Evolutionary conservation across 768 basidiomycete genomes (phyloP).

Genomic region (Boletus coccyginus): DNA sequence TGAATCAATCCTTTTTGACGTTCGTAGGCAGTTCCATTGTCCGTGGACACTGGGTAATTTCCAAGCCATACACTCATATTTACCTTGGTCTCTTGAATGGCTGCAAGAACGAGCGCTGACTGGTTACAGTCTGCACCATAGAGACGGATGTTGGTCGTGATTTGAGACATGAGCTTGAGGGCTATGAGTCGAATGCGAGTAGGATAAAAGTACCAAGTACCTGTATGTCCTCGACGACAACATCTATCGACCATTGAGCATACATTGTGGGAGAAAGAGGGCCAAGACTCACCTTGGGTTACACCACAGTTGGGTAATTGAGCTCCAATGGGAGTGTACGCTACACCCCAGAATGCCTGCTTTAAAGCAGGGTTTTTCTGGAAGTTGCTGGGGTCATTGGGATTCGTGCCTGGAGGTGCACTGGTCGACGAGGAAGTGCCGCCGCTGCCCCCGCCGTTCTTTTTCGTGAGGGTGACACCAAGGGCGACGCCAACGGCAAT

Average conservation of each 20-base stretch:
- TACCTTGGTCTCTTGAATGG: constrained; percentile 87
- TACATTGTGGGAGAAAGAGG: too few relatives aligned
- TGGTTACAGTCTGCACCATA: constrained; percentile 91
- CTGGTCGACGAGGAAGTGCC: constrained; percentile 12
- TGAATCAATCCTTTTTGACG: constrained; percentile 71
- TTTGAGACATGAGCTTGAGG: constrained; percentile 72
- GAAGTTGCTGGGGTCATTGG: constrained; percentile 78
- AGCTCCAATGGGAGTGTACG: constrained; percentile 81
- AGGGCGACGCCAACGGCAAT: constrained; percentile 58
- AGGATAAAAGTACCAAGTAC: constrained; percentile 32
- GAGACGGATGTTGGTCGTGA: constrained; percentile 76
- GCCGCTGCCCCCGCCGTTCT: constrained; percentile 37
- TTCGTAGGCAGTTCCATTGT: constrained; percentile 64
- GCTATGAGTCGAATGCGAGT: constrained; percentile 5
- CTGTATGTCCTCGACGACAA: constrained; percentile 72
- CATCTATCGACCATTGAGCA: constrained; percentile 30
- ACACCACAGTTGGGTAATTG: constrained; percentile 70
- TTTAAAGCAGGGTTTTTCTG: constrained; percentile 63
- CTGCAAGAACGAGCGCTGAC: constrained; percentile 78
- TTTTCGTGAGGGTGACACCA: constrained; percentile 63
- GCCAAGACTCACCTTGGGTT: constrained; percentile 31
- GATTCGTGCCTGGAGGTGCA: constrained; percentile 33
- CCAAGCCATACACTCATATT: constrained; percentile 79
- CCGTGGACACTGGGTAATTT: constrained; percentile 61
- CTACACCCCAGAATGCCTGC: constrained; percentile 80